A percentile compares a stretch with the other conserved stretches of the same genome.
Conservation (phyloP, 2,329 filamentous ascomycete genomes). For the Epicoccum nigrum region DNA sequence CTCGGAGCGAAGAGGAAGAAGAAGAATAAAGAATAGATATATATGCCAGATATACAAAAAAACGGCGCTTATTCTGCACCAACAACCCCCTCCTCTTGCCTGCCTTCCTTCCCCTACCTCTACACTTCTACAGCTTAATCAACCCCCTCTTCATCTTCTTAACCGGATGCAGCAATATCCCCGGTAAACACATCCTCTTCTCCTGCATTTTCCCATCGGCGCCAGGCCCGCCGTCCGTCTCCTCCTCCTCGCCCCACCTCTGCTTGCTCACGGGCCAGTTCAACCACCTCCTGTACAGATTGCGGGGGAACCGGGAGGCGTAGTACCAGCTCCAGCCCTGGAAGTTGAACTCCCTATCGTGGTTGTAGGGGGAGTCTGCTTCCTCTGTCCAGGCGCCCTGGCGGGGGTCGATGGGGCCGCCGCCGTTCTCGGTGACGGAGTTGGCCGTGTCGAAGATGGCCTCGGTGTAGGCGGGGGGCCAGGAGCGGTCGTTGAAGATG, state of each 20-base stretch:
- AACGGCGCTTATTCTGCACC: no score
- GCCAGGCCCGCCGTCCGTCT: constrained; percentile 52
- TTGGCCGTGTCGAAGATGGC: constrained; percentile 72
- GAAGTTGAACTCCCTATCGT: constrained; percentile 86
- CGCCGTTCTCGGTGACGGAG: constrained; percentile 32
- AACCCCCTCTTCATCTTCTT: constrained; percentile 63
- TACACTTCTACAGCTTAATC: no score
- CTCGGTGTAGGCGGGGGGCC: constrained; percentile 80
- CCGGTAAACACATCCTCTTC: constrained; percentile 86
- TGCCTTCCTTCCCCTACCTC: no score
- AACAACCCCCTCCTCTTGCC: no score
- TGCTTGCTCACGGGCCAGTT: constrained; percentile 80
- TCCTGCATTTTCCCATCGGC: constrained; percentile 59
- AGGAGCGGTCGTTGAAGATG: constrained; percentile 83
- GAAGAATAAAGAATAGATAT: no score
- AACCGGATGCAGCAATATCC: constrained; percentile 87
- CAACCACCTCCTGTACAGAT: constrained; percentile 84
- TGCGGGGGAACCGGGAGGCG: constrained; percentile 79
- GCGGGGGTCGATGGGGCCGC: constrained; percentile 64
- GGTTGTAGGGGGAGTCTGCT: constrained; percentile 52
- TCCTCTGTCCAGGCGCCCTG: constrained; percentile 56
- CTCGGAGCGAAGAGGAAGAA: no score
- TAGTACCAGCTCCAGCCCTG: constrained; percentile 91
- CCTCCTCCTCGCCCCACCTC: constrained; percentile 77
- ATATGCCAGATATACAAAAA: no score